Percentiles rank a stretch among this genome's conserved stretches.
phyloP scores from a whole-genome alignment of 148 eudicot genomes.

The Drosera capensis region DNA sequence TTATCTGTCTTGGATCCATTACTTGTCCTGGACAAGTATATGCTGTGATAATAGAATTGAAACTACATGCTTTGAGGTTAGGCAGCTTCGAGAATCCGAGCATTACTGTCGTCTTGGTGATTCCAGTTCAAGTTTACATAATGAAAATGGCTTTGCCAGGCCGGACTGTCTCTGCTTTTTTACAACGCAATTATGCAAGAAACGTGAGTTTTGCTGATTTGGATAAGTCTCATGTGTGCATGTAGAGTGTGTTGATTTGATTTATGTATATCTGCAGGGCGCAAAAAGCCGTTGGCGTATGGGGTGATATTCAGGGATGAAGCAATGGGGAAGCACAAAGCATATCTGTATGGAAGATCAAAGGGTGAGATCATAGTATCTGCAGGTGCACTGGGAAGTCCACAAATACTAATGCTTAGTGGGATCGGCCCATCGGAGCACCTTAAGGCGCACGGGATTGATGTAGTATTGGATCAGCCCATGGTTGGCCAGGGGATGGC shows the following conservation, averaged over 20 bases:
- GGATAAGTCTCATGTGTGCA: neutral
- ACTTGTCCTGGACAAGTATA: too few relatives aligned
- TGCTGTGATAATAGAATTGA: too few relatives aligned
- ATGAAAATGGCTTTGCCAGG: too few relatives aligned
- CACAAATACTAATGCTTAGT: slow-evolving; percentile 45
- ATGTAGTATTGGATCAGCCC: slow-evolving; percentile 55
- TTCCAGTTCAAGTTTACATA: too few relatives aligned
- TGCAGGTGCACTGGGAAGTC: slow-evolving; percentile 50
- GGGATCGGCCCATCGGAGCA: slow-evolving; percentile 37
- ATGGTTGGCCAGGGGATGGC: slow-evolving; percentile 64
- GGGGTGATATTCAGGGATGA: slow-evolving; percentile 60
- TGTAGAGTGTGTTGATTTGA: neutral
- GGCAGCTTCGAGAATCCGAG: too few relatives aligned
- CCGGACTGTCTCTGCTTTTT: too few relatives aligned
- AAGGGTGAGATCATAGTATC: slow-evolving; percentile 32
- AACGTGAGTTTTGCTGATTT: neutral
- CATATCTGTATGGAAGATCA: slow-evolving; percentile 14
- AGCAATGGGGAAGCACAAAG: slow-evolving; percentile 20
- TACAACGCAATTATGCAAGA: too few relatives aligned
- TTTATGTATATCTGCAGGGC: slow-evolving; percentile 19
- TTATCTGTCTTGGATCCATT: neutral
- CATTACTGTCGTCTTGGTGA: too few relatives aligned
- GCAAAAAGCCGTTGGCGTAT: slow-evolving; percentile 36
- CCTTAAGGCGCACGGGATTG: slow-evolving; percentile 13
- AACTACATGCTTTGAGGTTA: too few relatives aligned